Evolutionary conservation across 1,284 basidiomycete species (phyloP).

Genomic region (Moesziomyces sp.): DNA sequence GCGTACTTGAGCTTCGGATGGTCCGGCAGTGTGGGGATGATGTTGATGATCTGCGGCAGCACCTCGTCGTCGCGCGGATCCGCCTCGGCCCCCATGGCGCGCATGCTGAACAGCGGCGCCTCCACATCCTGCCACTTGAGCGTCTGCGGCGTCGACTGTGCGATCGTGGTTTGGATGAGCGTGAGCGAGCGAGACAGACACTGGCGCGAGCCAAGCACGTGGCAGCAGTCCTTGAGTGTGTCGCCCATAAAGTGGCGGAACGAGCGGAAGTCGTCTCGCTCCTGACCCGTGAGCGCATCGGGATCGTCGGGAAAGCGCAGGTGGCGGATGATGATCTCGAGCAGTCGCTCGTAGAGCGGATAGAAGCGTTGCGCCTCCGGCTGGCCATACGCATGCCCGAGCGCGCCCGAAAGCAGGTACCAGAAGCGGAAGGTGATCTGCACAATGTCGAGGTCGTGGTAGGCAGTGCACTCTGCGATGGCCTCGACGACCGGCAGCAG

Average conservation of each 20-base stretch:
- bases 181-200: slow-evolving; percentile 86
- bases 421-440: slow-evolving; percentile 99
- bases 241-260: slow-evolving; percentile 99
- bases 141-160: slow-evolving; percentile 68
- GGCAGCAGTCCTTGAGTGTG: slow-evolving; percentile 98
- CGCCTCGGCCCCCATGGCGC: slow-evolving; percentile 96
- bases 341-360: slow-evolving; percentile 83
- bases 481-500: slow-evolving; percentile 95
- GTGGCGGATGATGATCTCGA: slow-evolving; percentile 88
- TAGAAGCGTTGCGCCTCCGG: slow-evolving; percentile 72
- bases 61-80: slow-evolving; percentile 84
- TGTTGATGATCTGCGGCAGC: slow-evolving; percentile 93
- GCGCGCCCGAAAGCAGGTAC: slow-evolving; percentile 73
- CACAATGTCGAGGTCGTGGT: slow-evolving; percentile 93
- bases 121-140: slow-evolving; percentile 92
- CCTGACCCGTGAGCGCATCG: slow-evolving; percentile 78
- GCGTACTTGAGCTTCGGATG: slow-evolving; percentile 96
- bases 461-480: slow-evolving; percentile 91
- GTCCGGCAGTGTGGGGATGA: slow-evolving; percentile 87
- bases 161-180: slow-evolving; percentile 79
- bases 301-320: slow-evolving; percentile 87
- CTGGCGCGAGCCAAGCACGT: slow-evolving; percentile 86
- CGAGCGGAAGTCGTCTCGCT: slow-evolving; percentile 89
- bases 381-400: slow-evolving; percentile 72
- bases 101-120: slow-evolving; percentile 95